Conservation (phyloP, 2,329 filamentous ascomycete genomes). For the Conoideocrella luteorostrata region DNA sequence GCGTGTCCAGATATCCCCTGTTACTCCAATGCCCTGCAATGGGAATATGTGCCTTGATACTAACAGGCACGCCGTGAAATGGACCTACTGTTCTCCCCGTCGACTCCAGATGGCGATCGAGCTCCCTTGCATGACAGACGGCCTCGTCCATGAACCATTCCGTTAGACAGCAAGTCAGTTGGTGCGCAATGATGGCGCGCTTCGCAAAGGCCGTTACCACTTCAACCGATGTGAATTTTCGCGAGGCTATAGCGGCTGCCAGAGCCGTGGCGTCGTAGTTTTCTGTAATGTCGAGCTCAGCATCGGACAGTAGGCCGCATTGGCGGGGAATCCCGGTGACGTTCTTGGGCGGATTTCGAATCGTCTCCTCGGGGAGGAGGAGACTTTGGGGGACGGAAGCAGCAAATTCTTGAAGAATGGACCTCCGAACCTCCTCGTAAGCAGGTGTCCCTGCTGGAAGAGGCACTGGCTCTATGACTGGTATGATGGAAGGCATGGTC, state of each 20-base stretch:
- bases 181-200: slow-evolving; percentile 46
- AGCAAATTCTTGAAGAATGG: slow-evolving; percentile 23
- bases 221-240: slow-evolving; percentile 29
- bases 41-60: slow-evolving; percentile 57
- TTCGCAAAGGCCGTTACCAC: slow-evolving; percentile 46
- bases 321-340: slow-evolving; percentile 28
- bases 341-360: slow-evolving; percentile 21
- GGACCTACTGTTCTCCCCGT: slow-evolving; percentile 43
- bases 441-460: slow-evolving; percentile 15
- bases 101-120: slow-evolving; percentile 34
- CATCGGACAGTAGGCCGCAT: slow-evolving; percentile 36
- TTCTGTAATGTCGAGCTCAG: slow-evolving; percentile 44
- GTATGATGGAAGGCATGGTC: slow-evolving; percentile 1
- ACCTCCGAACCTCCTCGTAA: slow-evolving; percentile 15
- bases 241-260: slow-evolving; percentile 29
- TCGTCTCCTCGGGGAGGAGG: slow-evolving; percentile 20
- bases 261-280: slow-evolving; percentile 36
- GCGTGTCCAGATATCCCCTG: slow-evolving; percentile 44
- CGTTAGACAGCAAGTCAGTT: slow-evolving; percentile 45
- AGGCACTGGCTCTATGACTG: slow-evolving; percentile 13
- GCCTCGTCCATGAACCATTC: slow-evolving; percentile 47
- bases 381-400: slow-evolving; percentile 24
- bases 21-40: slow-evolving; percentile 42
- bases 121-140: slow-evolving; percentile 27
- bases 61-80: slow-evolving; percentile 44